These are phyloP conservation scores for Diversispora eburnea DNA, from an alignment of 192 early-diverging fungal species.

Conservation along the genomic window DNA sequence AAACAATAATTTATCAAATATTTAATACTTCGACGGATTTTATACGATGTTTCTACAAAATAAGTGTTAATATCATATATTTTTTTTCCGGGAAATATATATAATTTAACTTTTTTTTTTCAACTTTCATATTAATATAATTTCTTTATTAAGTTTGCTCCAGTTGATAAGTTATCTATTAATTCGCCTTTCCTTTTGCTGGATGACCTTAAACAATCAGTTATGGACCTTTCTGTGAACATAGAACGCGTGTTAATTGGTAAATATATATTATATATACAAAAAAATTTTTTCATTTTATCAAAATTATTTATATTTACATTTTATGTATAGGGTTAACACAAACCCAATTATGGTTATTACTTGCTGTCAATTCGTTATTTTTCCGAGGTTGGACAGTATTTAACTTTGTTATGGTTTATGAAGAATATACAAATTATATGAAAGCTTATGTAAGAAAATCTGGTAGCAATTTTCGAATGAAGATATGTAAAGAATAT, in stretches of 20 bases:
- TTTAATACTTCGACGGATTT: slow-evolving; percentile 11
- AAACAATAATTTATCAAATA: not conserved
- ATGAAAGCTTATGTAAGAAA: not conserved
- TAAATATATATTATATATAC: not conserved
- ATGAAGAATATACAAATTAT: not conserved
- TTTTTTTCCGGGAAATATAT: too few relatives aligned
- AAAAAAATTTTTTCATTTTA: not conserved
- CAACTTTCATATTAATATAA: too few relatives aligned
- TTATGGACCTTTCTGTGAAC: not conserved
- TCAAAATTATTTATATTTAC: not conserved
- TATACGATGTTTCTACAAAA: slow-evolving; percentile 1
- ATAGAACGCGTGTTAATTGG: not conserved
- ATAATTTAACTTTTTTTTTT: too few relatives aligned
- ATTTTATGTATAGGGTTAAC: not conserved
- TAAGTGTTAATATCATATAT: slow-evolving; percentile 2
- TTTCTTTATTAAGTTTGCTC: not conserved
- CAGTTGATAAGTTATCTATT: not conserved
- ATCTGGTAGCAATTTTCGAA: not conserved
- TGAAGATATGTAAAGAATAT: not conserved
- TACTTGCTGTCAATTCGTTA: not conserved
- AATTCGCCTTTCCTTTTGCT: not conserved
- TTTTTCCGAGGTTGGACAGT: not conserved
- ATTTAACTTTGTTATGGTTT: not conserved
- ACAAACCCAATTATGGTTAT: not conserved
- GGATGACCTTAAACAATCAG: not conserved